These are phyloP conservation scores for Flaveria floridana DNA, from an alignment of 140 eudicot genomes.

Conservation along the genomic window DNA sequence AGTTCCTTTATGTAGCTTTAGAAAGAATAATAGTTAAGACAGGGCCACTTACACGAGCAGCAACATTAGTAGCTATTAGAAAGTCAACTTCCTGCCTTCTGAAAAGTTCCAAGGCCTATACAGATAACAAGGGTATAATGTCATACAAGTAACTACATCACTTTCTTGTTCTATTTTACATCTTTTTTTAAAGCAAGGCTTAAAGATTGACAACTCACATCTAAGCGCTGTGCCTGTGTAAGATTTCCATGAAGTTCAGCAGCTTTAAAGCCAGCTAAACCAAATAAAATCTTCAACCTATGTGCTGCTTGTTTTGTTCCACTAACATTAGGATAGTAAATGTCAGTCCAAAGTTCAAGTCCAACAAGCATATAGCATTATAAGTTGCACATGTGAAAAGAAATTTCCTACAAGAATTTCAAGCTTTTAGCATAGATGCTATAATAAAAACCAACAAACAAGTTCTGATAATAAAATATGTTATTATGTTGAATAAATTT, in stretches of 20 bases:
- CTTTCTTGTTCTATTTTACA: neutral
- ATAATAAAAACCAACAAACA: neutral
- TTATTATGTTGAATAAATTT: neutral
- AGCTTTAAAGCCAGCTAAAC: conserved; percentile 87
- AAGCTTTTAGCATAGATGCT: neutral
- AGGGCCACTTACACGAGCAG: conserved; percentile 80
- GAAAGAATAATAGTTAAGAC: neutral
- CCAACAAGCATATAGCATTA: conserved; percentile 11
- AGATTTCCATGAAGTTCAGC: conserved; percentile 93
- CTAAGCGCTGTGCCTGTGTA: conserved; percentile 94
- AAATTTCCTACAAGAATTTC: neutral
- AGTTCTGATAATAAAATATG: neutral
- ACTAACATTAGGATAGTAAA: conserved; percentile 39
- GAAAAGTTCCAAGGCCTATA: conserved; percentile 81
- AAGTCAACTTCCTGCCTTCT: conserved; percentile 81
- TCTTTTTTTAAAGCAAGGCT: neutral
- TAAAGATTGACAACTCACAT: conserved; percentile 42
- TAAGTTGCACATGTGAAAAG: neutral
- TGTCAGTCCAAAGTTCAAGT: conserved; percentile 8
- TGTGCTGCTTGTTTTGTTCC: conserved; percentile 90
- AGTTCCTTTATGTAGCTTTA: conserved; percentile 3
- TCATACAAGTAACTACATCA: conserved; percentile 1
- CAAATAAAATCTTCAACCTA: conserved; percentile 85
- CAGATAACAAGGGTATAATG: conserved; percentile 14
- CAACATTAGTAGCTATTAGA: conserved; percentile 85